These are phyloP conservation scores for Phyllosticta citrichinensis DNA, from an alignment of 2,329 filamentous ascomycete genomes.

Conservation along the genomic window DNA sequence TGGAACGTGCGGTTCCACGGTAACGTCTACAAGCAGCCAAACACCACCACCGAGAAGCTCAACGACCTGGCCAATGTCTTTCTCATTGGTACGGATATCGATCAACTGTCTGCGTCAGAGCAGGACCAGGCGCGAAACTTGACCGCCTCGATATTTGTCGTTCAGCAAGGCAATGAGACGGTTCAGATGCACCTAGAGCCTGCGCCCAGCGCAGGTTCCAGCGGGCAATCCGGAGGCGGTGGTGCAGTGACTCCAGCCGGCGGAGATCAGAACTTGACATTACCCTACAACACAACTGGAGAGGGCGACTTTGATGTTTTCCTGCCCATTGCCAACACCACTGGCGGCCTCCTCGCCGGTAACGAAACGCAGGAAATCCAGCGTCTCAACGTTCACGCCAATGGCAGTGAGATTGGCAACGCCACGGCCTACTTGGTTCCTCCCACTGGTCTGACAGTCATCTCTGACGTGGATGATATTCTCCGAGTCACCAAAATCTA, in stretches of 20 bases:
- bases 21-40: slow-evolving; percentile 71
- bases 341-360: slow-evolving; percentile 46
- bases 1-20: slow-evolving; percentile 71
- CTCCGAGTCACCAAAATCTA: slow-evolving; percentile 75
- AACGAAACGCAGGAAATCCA: slow-evolving; percentile 57
- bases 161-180: slow-evolving; percentile 57
- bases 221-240: slow-evolving; percentile 38
- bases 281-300: slow-evolving; percentile 56
- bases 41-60: slow-evolving; percentile 54
- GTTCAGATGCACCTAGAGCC: slow-evolving; percentile 56
- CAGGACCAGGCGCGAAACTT: slow-evolving; percentile 62
- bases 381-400: slow-evolving; percentile 56
- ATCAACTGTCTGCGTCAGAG: slow-evolving; percentile 47
- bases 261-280: slow-evolving; percentile 50
- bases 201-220: slow-evolving; percentile 45
- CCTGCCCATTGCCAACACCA: slow-evolving; percentile 51
- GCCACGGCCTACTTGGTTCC: slow-evolving; percentile 69
- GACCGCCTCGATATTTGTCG: slow-evolving; percentile 62
- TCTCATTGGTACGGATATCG: slow-evolving; percentile 54
- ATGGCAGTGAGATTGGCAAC: slow-evolving; percentile 58
- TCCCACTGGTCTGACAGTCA: slow-evolving; percentile 56
- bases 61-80: slow-evolving; percentile 62
- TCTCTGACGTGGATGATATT: slow-evolving; percentile 74
- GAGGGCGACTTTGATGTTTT: slow-evolving; percentile 68
- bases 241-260: slow-evolving; percentile 45